Evolutionary conservation across 106 monocot genomes (phyloP), one percentile per base, ranked within the genome.

Genomic region (Dactylorhiza incarnata): DNA sequence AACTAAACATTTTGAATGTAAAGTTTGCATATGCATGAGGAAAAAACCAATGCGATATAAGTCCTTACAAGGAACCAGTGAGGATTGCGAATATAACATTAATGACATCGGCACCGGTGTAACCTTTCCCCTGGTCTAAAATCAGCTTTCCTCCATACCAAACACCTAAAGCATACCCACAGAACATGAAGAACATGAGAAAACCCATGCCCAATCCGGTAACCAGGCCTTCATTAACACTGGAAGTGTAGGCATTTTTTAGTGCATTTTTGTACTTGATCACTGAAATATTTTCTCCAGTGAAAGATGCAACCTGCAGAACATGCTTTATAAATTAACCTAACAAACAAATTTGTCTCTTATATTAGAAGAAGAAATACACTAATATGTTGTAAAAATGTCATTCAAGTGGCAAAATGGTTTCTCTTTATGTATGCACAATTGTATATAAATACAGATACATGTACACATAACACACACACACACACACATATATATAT

Each of bases 221-320:
- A 25, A 79, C 89, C 15, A 89, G 71, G 45, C 92, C 92, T 73
- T 92, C 86, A 26, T 76, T 70, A 22, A 83, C 76, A 19, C 70
- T 75, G 12, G 92, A 72, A 20, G 49, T 79, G 58, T 87, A 89
- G 26, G 92, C 89, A 9, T 44, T 87, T 75, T 74, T 83, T 62
- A 89, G 61, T 9, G 85, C 81, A 66, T 87, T 70, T 45, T 49
- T 50, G 61, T 92, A 92, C 19, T 79, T 92, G 9, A 76, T 74
- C 16, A 86, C 76, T 20, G 89, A 85, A 68, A 77, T 76, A 20
- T 83, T 86, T 79, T 89, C 92, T 6, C 92, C 92, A 23, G 89
- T 89, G 51, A 89, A 92, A 68, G 92, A 89, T 29, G 85, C 87
- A 73, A 92, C 89, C 92, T 92, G 49, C 62, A 22, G 62, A 63